Evolutionary conservation across 768 basidiomycete species (phyloP), one percentile per base, ranked within the genome.

Genomic region (Tubosaeta brunneosetosa): DNA sequence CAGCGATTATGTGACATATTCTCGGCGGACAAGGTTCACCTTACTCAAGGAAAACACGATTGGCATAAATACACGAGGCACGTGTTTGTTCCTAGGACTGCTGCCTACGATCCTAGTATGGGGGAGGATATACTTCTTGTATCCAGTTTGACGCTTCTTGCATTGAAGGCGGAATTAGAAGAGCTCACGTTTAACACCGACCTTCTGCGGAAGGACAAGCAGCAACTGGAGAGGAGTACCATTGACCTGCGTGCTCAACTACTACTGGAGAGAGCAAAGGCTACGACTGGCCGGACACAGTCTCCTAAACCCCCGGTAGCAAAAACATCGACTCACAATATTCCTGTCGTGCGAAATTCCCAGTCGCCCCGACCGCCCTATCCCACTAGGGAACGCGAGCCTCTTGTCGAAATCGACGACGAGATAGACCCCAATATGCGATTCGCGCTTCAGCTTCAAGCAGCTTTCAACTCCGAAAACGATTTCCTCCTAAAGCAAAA

Each of bases 41-140:
- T 76, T 12, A 3, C 58, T 3, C 75, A 78, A 52, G 59, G 63
- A n/a, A 57, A 59, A 22, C 57, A 79, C 37, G 76, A 77, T 44
- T 79, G 79, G 79, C 79, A 72, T 7, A 75, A 81, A 55, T 86
- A 73, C 58, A 77, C 78, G 4, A 81, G 75, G 2, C 77, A 85
- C 46, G 68, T 79, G 50, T 77, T 86, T 53, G 66, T 76, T 10
- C 71, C 79, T 1, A 69, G 67, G 33, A 48, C 56, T 5, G 31
- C 51, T 40, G 51, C 58, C 40, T 22, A 50, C 12, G 62, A 64
- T n/a, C n/a, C 54, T 22, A 19, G n/a, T 2, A 40, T 49, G 3
- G 47, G 68, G 53, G 66, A 67, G 13, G 66, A 70, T 22, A 60
- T 68, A 0, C 61, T 83, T 7, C 65, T 81, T 8, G 71, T 77